Evolutionary conservation across 176 grass and related monocot genomes (phyloP).

Genomic region (Chrysopogon serrulatus): DNA sequence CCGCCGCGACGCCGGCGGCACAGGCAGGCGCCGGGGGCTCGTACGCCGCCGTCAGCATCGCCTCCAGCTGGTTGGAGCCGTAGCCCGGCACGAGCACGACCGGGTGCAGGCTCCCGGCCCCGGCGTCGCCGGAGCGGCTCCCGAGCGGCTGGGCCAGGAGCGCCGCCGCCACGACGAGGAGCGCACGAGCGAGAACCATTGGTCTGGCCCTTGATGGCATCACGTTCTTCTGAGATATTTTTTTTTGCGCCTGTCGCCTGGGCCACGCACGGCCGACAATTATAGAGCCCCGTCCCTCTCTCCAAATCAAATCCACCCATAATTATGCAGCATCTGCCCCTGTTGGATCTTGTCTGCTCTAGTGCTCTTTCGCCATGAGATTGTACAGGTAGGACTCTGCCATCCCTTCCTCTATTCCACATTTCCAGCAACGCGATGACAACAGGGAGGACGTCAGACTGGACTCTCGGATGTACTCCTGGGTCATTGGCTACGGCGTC

Average conservation of each 20-base stretch:
- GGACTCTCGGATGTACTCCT: neutral
- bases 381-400: neutral
- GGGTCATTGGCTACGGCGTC: neutral
- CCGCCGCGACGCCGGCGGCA: neutral
- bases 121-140: neutral
- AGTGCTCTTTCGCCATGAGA: neutral
- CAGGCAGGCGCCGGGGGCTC: slow-evolving; percentile 38
- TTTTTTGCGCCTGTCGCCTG: neutral
- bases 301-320: neutral
- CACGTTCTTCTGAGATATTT: neutral
- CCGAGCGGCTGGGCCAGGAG: neutral
- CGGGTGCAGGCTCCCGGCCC: slow-evolving; percentile 13
- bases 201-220: too few species aligned
- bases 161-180: slow-evolving; percentile 13
- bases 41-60: slow-evolving; percentile 50
- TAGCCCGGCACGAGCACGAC: slow-evolving; percentile 63
- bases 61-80: slow-evolving; percentile 53
- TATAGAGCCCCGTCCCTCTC: neutral
- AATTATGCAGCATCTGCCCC: neutral
- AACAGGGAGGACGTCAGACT: neutral
- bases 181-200: neutral
- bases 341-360: neutral
- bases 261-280: neutral
- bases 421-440: neutral
- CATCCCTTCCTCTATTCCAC: neutral